Percentiles rank a stretch among this genome's conserved stretches.
These are phyloP conservation scores for Elsinoe ampelina DNA, from an alignment of 2,329 filamentous ascomycete genomes.

Conservation along the genomic window DNA sequence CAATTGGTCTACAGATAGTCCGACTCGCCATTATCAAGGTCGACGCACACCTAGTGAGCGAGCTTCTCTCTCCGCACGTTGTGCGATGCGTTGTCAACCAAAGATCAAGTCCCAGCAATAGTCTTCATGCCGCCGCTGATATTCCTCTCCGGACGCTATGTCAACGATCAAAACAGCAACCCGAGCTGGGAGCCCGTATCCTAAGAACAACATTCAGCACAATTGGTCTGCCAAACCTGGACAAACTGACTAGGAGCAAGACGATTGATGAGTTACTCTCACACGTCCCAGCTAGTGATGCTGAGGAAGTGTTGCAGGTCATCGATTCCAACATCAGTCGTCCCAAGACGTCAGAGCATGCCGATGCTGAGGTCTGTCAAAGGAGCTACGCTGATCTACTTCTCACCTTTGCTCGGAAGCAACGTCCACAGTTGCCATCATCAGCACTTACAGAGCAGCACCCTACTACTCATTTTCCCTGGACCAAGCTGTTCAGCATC, in stretches of 20 bases:
- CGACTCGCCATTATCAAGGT: slow-evolving; percentile 57
- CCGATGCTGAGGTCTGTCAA: slow-evolving; percentile 37
- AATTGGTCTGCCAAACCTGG: slow-evolving; percentile 68
- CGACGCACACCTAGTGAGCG: slow-evolving; percentile 41
- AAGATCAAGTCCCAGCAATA: slow-evolving; percentile 64
- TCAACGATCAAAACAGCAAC: slow-evolving; percentile 51
- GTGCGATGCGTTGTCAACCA: slow-evolving; percentile 77
- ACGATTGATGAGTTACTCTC: slow-evolving; percentile 67
- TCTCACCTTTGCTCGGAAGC: slow-evolving; percentile 39
- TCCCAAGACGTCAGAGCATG: slow-evolving; percentile 36
- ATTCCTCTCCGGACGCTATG: slow-evolving; percentile 67
- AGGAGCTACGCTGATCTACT: slow-evolving; percentile 45
- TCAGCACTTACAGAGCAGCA: too few relatives aligned
- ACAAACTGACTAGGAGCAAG: slow-evolving; percentile 76
- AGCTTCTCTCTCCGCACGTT: slow-evolving; percentile 74
- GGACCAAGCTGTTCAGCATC: slow-evolving; percentile 20
- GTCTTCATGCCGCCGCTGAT: slow-evolving; percentile 68
- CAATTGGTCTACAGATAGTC: slow-evolving; percentile 83
- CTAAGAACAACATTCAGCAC: slow-evolving; percentile 60
- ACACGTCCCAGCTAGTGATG: slow-evolving; percentile 42
- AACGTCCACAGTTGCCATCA: slow-evolving; percentile 15
- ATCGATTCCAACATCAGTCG: slow-evolving; percentile 39
- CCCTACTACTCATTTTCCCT: slow-evolving; percentile 12
- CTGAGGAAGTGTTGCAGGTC: slow-evolving; percentile 47
- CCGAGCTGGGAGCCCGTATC: slow-evolving; percentile 50